Base-by-base conservation (phyloP, 139 green algal species). In the Edaphochlamys debaryana region DNA sequence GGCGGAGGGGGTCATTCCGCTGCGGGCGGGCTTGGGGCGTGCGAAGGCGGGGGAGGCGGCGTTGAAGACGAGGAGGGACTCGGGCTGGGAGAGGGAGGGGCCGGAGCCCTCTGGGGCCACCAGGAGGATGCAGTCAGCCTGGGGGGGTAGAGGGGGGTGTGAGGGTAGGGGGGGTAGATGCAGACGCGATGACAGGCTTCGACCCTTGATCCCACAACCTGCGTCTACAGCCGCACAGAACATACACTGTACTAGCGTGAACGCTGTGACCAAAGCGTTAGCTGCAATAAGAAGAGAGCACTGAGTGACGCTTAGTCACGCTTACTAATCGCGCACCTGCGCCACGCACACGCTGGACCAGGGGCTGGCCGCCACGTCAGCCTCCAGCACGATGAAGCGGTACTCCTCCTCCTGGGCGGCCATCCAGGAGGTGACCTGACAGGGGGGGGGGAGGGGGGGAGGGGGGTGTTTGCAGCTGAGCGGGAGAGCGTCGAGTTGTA, bases 371-470 rank as follows among this genome's bases (percentile, higher is more conserved):
- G 76, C 64, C 32, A 81, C 73, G 80, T 96, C 94, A 4, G 82
- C 91, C 81, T 94, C 87, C 45, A 97, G 86, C 41, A 97, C 34
- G 79, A 97, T 95, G 90, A 96, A 97, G 40, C 91, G 88, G 82
- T 92, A 93, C 67, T 96, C 93, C 75, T 96, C 93, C 79, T 95
- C 93, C 85, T 95, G 90, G n/a, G 82, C 78, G 15, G 90, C 90
- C 91, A 97, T 93, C 94, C 94, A 97, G 34, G 76, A 86, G 19
- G 93, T 96, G 66, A 97, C 80, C 89, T 97, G 95, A 20, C 17
- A 36, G 5, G 34, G 37, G 50, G 42, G 27, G 29, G 42, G 2
- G 30, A 8, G 34, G 9, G 36, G 64, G 36, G 11, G 8, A n/a
- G n/a, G n/a, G n/a, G n/a, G n/a, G n/a, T n/a, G n/a, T n/a, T n/a